A percentile compares a stretch with the other conserved stretches of the same genome.
Evolutionary conservation across 345 rosid species (phyloP).

Genomic region (Gossypium arboreum): DNA sequence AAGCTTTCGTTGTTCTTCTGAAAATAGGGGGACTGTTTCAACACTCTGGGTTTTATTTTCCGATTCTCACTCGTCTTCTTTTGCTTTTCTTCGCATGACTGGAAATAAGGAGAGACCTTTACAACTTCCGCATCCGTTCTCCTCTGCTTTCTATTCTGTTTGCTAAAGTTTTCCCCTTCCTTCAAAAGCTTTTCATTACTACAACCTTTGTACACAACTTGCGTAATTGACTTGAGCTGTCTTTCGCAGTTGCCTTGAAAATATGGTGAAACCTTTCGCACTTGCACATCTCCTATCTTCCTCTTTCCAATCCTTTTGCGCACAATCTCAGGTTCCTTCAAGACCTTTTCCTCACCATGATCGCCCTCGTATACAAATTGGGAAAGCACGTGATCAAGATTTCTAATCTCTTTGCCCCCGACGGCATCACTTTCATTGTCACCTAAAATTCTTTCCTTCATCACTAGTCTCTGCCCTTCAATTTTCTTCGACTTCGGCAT

Average conservation of each 20-base stretch:
- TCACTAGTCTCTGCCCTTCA: not conserved
- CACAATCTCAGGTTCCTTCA: not conserved
- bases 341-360: not conserved
- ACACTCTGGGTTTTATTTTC: conserved; percentile 13
- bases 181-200: not conserved
- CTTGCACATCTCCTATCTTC: conserved; percentile 13
- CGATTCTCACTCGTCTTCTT: not conserved
- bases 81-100: not conserved
- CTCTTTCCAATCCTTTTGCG: not conserved
- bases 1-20: conserved; percentile 10
- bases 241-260: conserved; percentile 4
- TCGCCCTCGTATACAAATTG: conserved; percentile 11
- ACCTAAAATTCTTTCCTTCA: not conserved
- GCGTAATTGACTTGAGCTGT: not conserved
- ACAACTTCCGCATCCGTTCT: not conserved
- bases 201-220: not conserved
- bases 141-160: conserved; percentile 4
- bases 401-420: not conserved
- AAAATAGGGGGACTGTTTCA: conserved; percentile 37
- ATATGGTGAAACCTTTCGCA: conserved; percentile 33
- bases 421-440: not conserved
- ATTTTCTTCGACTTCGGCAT: not conserved
- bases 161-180: not conserved
- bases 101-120: conserved; percentile 17
- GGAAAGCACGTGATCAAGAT: conserved; percentile 20